A percentile compares a stretch with the other conserved stretches of the same genome.
These are phyloP conservation scores for Apiospora pterosperma DNA, from an alignment of 2,329 filamentous ascomycete genomes.

Conservation along the genomic window DNA sequence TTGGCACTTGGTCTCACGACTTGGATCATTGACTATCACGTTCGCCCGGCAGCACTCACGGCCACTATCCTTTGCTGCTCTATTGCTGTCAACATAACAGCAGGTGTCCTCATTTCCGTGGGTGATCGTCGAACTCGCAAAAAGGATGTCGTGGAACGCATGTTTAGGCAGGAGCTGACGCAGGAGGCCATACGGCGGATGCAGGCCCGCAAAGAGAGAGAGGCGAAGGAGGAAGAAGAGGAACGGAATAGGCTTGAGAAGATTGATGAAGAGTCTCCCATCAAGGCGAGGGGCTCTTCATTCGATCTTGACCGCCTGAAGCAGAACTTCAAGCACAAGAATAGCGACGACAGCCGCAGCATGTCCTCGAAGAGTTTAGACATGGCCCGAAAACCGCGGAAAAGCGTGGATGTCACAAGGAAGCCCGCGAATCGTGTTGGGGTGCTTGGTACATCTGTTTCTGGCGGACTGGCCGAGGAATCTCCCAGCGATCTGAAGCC, in stretches of 20 bases:
- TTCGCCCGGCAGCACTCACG: slow-evolving; percentile 68
- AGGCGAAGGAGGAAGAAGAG: slow-evolving; percentile 7
- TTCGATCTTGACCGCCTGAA: neutral
- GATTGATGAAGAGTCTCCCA: slow-evolving; percentile 1
- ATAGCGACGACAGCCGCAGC: slow-evolving; percentile 3
- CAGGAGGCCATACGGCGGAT: slow-evolving; percentile 35
- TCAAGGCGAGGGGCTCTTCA: neutral
- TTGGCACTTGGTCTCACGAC: slow-evolving; percentile 76
- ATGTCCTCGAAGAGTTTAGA: neutral
- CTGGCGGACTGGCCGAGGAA: neutral
- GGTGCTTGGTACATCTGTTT: neutral
- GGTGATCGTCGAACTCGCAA: slow-evolving; percentile 77
- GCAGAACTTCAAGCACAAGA: neutral
- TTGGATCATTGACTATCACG: slow-evolving; percentile 71
- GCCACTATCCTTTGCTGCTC: slow-evolving; percentile 78
- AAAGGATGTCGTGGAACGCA: slow-evolving; percentile 77
- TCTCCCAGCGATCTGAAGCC: neutral
- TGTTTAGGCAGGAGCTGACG: slow-evolving; percentile 75
- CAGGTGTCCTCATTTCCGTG: slow-evolving; percentile 71
- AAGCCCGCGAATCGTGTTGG: slow-evolving; percentile 9
- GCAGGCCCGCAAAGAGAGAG: slow-evolving; percentile 7
- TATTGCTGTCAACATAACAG: slow-evolving; percentile 73
- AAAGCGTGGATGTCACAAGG: neutral
- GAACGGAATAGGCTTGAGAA: slow-evolving; percentile 5
- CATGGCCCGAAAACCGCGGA: neutral